Evolutionary conservation across 1,284 basidiomycete species (phyloP).

Genomic region (Tremellales sp.): DNA sequence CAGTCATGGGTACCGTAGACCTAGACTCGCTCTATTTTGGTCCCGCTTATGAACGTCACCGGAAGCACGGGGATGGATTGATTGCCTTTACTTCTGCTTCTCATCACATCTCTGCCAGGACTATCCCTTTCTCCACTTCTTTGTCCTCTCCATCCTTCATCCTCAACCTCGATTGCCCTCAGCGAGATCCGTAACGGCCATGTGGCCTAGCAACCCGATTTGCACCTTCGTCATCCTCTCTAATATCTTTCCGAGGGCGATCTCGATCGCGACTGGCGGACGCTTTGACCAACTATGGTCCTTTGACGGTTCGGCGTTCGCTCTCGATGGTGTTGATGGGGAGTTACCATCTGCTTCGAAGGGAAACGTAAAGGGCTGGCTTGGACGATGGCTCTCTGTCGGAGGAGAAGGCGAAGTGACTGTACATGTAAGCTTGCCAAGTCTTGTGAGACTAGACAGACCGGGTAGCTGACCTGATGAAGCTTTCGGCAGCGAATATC

Average conservation of each 20-base stretch:
- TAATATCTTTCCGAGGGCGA: background rate
- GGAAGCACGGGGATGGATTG: too few relatives aligned
- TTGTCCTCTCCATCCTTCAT: too few relatives aligned
- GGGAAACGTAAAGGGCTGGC: constrained; percentile 21
- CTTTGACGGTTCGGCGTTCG: background rate
- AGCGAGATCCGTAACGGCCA: too few relatives aligned
- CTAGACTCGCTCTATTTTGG: too few relatives aligned
- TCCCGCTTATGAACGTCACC: too few relatives aligned
- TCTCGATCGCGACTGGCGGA: background rate
- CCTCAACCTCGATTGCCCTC: too few relatives aligned
- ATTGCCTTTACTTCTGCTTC: too few relatives aligned
- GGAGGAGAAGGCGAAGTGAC: constrained; percentile 39
- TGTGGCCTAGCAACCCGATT: background rate
- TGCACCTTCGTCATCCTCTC: background rate
- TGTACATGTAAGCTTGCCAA: constrained; percentile 28
- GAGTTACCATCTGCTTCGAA: background rate
- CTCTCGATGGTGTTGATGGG: background rate
- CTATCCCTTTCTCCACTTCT: too few relatives aligned
- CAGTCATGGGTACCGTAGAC: too few relatives aligned
- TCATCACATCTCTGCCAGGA: too few relatives aligned
- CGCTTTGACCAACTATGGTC: background rate
- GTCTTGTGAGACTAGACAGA: background rate
- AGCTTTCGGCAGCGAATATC: constrained; percentile 20
- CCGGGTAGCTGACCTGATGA: background rate
- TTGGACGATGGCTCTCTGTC: constrained; percentile 32